Conservation (phyloP, 805 yeast species). For the Lipomyces lipofer region DNA sequence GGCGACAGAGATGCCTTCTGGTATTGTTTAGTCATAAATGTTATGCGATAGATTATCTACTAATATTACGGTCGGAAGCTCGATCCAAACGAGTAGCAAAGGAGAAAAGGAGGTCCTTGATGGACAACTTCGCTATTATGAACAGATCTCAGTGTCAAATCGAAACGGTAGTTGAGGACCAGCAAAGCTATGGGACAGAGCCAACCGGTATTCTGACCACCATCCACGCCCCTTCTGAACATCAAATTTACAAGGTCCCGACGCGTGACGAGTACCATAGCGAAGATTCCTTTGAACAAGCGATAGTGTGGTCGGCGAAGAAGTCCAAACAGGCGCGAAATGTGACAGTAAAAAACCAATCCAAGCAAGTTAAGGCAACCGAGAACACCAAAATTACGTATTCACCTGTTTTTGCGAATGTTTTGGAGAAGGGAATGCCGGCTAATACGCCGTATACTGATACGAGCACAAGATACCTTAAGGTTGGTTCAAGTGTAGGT, state of each 20-base stretch:
- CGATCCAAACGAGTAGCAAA: not conserved
- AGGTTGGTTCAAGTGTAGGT: too few species aligned
- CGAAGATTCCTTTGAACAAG: constrained; percentile 23
- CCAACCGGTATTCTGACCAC: not conserved
- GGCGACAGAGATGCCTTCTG: not conserved
- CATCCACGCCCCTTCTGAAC: not conserved
- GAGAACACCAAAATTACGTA: constrained; percentile 22
- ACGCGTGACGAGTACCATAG: constrained; percentile 13
- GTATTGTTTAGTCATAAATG: not conserved
- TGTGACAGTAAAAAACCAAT: constrained; percentile 1
- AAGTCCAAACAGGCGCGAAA: constrained; percentile 1
- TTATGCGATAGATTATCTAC: not conserved
- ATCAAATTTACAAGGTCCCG: not conserved
- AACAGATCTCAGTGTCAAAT: not conserved
- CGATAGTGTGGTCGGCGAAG: constrained; percentile 29
- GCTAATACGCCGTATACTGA: too few species aligned
- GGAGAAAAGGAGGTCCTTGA: not conserved
- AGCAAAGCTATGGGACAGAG: not conserved
- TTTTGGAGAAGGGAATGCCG: constrained; percentile 25
- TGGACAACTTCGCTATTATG: not conserved
- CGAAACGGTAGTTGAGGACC: not conserved
- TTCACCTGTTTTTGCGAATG: constrained; percentile 24
- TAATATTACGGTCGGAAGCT: not conserved
- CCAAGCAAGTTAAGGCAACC: not conserved
- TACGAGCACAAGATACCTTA: too few species aligned